Evolutionary conservation across 139 green algal genomes (phyloP).

Genomic region (Mychonastes homosphaera): DNA sequence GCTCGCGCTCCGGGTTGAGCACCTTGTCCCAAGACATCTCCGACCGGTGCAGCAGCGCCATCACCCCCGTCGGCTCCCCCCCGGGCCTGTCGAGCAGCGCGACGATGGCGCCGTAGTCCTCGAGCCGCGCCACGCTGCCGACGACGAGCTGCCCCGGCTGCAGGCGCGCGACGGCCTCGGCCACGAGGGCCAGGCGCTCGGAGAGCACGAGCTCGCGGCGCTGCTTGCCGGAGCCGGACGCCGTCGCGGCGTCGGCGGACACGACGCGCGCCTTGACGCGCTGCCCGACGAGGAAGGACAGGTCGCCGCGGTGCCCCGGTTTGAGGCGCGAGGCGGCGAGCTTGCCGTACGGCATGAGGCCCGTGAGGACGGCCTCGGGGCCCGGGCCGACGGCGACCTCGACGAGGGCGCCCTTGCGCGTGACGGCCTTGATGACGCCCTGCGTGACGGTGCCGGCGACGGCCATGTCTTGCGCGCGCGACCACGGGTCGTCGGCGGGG

Average conservation of each 20-base stretch:
- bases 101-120: slow-evolving; percentile 17
- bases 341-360: slow-evolving; percentile 23
- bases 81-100: neutral
- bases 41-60: slow-evolving; percentile 13
- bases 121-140: slow-evolving; percentile 5
- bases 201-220: slow-evolving; percentile 17
- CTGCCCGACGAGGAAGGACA: slow-evolving; percentile 20
- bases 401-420: slow-evolving; percentile 10
- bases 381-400: slow-evolving; percentile 10
- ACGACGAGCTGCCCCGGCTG: slow-evolving; percentile 8
- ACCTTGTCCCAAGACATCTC: slow-evolving; percentile 19
- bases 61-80: slow-evolving; percentile 4
- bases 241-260: neutral
- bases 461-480: slow-evolving; percentile 17
- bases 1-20: slow-evolving; percentile 4
- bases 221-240: slow-evolving; percentile 5
- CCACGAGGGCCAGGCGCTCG: slow-evolving; percentile 13
- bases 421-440: slow-evolving; percentile 14
- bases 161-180: slow-evolving; percentile 6
- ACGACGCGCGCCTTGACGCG: slow-evolving; percentile 17
- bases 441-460: slow-evolving; percentile 9
- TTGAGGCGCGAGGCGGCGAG: slow-evolving; percentile 10
- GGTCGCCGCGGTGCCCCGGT: slow-evolving; percentile 16
- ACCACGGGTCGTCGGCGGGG: slow-evolving; percentile 13
- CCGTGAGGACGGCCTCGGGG: neutral